Percentiles rank a stretch among this genome's conserved stretches.
Evolutionary conservation across 2,329 filamentous ascomycete genomes (phyloP).

Genomic region (Zymoseptoria tritici): DNA sequence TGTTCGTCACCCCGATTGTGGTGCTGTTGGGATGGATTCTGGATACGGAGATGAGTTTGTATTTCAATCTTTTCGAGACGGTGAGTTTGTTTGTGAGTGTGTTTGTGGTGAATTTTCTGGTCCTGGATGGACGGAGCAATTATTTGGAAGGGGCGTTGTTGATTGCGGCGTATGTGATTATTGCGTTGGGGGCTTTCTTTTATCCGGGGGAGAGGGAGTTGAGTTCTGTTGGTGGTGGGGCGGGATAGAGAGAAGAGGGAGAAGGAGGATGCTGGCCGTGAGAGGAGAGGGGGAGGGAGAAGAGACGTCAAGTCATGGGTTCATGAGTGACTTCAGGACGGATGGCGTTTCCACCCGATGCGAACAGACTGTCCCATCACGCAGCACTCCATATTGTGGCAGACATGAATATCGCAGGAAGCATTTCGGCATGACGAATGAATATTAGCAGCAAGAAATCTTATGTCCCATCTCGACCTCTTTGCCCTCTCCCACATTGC

Average conservation of each 20-base stretch:
- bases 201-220: constrained; percentile 39
- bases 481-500: too few relatives aligned
- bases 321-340: background rate
- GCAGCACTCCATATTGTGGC: too few relatives aligned
- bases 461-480: too few relatives aligned
- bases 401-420: too few relatives aligned
- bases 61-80: constrained; percentile 56
- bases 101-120: constrained; percentile 78
- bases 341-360: too few relatives aligned
- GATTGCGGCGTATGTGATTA: constrained; percentile 72
- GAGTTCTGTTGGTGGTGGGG: constrained; percentile 37
- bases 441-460: too few relatives aligned
- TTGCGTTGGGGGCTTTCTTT: constrained; percentile 52
- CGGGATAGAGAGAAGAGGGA: background rate
- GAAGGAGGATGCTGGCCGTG: too few relatives aligned
- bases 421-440: too few relatives aligned
- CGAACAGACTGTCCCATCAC: too few relatives aligned
- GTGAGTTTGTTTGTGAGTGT: constrained; percentile 75
- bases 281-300: background rate
- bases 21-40: constrained; percentile 75
- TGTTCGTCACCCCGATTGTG: constrained; percentile 70
- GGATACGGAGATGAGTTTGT: constrained; percentile 60
- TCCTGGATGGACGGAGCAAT: constrained; percentile 74
- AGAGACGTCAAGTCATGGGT: background rate
- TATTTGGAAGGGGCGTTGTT: constrained; percentile 72